Percentiles rank a stretch among this genome's conserved stretches.
Evolutionary conservation across 176 grass and related monocot species (phyloP).

Genomic region (Cymbopogon citratus): DNA sequence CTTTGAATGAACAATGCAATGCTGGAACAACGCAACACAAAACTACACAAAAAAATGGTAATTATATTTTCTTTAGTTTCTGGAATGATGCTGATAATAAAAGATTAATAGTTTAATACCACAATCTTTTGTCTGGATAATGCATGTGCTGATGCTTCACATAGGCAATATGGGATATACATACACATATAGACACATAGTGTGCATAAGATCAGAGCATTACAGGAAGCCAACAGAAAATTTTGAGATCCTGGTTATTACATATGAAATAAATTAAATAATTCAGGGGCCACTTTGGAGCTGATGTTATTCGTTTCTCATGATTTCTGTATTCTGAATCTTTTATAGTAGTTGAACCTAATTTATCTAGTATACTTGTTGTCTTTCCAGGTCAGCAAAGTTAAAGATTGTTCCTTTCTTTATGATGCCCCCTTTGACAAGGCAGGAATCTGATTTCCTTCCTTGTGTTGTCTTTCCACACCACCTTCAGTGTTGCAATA

Average conservation of each 20-base stretch:
- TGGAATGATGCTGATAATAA: background rate
- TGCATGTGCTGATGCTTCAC: background rate
- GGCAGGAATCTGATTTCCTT: slow-evolving; percentile 39
- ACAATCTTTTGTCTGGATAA: background rate
- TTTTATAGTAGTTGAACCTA: background rate
- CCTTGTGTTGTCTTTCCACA: slow-evolving; percentile 24
- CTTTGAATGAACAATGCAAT: slow-evolving; percentile 9
- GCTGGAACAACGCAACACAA: background rate
- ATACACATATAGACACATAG: background rate
- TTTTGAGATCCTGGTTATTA: background rate
- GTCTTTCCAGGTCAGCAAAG: slow-evolving; percentile 26
- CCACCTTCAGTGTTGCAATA: slow-evolving; percentile 5
- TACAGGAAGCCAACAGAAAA: background rate
- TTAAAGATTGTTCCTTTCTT: slow-evolving; percentile 33
- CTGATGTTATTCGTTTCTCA: background rate
- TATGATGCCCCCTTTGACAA: slow-evolving; percentile 46
- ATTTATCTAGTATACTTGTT: background rate
- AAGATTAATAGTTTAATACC: background rate
- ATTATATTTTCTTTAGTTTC: background rate
- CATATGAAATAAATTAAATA: background rate
- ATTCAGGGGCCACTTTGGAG: background rate
- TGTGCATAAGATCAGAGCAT: slow-evolving; percentile 1
- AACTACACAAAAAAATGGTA: background rate
- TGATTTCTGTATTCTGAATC: background rate
- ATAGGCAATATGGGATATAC: background rate